phyloP scores from a whole-genome alignment of 345 rosid species.

The Citropsis articulata region DNA sequence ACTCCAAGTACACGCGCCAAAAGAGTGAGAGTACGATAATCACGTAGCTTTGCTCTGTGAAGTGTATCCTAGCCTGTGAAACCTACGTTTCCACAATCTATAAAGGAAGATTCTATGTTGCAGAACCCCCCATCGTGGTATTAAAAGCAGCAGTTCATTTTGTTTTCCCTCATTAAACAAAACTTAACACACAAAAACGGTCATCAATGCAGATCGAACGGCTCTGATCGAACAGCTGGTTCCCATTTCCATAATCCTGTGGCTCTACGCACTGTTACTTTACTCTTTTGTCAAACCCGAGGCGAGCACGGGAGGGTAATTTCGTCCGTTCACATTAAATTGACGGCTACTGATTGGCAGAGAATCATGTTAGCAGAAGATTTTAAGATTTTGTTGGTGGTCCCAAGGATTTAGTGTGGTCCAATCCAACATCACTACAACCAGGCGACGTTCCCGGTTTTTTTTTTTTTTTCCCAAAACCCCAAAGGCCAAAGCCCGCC shows the following conservation, averaged over 20 bases:
- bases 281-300: constrained; percentile 25
- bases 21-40: not conserved
- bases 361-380: constrained; percentile 35
- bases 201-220: constrained; percentile 1
- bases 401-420: constrained; percentile 1
- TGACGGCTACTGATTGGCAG: constrained; percentile 44
- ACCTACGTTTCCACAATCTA: constrained; percentile 29
- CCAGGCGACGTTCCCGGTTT: constrained; percentile 4
- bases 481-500: too few species aligned
- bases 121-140: constrained; percentile 3
- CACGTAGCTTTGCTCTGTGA: not conserved
- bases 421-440: not conserved
- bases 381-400: constrained; percentile 37
- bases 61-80: constrained; percentile 21
- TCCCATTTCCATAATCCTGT: not conserved
- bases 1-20: not conserved
- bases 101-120: constrained; percentile 37
- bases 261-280: constrained; percentile 12
- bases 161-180: not conserved
- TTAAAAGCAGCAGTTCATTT: constrained; percentile 6
- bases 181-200: too few species aligned
- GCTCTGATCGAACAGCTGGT: not conserved
- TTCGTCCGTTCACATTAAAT: constrained; percentile 8
- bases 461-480: too few species aligned
- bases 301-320: constrained; percentile 5